Base-by-base conservation (phyloP, 768 basidiomycete genomes). In the Boletus reticulatus region DNA sequence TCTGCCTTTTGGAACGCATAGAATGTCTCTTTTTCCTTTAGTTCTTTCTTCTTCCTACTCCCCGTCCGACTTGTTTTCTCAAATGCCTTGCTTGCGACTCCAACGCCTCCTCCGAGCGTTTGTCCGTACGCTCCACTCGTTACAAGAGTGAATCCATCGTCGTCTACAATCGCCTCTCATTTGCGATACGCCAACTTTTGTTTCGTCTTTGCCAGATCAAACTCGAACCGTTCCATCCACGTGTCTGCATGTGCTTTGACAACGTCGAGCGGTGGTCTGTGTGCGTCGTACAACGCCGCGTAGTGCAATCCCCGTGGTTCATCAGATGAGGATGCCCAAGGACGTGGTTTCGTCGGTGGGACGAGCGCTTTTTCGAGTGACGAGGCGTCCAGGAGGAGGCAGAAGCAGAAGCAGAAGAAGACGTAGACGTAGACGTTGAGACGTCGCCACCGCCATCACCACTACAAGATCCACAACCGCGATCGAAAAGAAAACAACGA, bases 71-170 rank as follows among this genome's bases (percentile, higher is more conserved):
- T 73, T 1, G 67, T 69, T 16, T 59, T 68, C 63, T 78, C 72
- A 62, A 76, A 86, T 64, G 75, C 73, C 69, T 89, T 90, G 68
- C 76, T 81, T 11, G 83, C 84, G 9, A 87, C 80, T 2, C 76
- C 79, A 36, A 83, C 78, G 1, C 92, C 93, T 14, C 93, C 92
- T 29, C 94, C 94, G 6, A 94, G 75, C 1, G 91, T 91, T 66
- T 92, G 79, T 6, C 94, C 94, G 63, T 94, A 94, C 20, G 88
- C 87, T 13, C 94, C 94, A 6, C 93, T 80, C n/a, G 88, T 90
- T 36, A 98, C 94, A 13, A 98, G 82, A 12, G 93, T 96, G 70
- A 96, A 98, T 3, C 94, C 94, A 58, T 98, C 94, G 56, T 90
- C 93, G 68, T 98, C 94, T 42, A 96, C 89, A 53, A 96, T 79